A percentile compares a stretch with the other conserved stretches of the same genome.
Evolutionary conservation across 164 flowering plant genomes (phyloP).

Genomic region (Dillenia turbinata): DNA sequence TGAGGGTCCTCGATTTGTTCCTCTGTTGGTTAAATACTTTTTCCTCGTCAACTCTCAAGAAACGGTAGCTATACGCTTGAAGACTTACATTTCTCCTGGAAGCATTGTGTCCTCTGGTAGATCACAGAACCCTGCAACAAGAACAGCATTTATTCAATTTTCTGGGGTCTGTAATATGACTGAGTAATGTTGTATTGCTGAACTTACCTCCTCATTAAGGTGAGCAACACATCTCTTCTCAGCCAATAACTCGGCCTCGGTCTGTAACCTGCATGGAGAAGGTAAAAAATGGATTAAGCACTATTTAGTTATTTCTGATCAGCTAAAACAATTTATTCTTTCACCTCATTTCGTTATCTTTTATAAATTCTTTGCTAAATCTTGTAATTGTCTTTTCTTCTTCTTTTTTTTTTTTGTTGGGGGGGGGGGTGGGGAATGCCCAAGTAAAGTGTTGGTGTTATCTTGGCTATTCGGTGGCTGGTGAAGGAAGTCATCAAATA

Average conservation of each 20-base stretch:
- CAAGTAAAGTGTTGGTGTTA: slow-evolving; percentile 7
- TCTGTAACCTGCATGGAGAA: slow-evolving; percentile 35
- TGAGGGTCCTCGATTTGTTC: background rate
- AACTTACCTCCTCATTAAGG: slow-evolving; percentile 81
- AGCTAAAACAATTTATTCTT: too few relatives aligned
- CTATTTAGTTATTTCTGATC: too few relatives aligned
- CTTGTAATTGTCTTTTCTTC: too few relatives aligned
- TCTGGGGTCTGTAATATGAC: background rate
- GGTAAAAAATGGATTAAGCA: background rate
- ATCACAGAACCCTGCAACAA: slow-evolving; percentile 77
- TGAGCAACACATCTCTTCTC: slow-evolving; percentile 95
- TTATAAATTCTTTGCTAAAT: too few relatives aligned
- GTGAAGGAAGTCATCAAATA: slow-evolving; percentile 76
- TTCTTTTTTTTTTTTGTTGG: too few relatives aligned
- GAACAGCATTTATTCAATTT: background rate
- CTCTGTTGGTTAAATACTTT: background rate
- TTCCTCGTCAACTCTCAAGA: background rate
- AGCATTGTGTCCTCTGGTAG: slow-evolving; percentile 98
- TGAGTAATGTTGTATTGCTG: background rate
- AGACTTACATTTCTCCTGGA: slow-evolving; percentile 77
- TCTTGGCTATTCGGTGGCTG: slow-evolving; percentile 68
- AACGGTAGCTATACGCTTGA: background rate
- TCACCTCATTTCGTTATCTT: too few relatives aligned
- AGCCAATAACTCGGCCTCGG: slow-evolving; percentile 89
- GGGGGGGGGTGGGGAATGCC: too few relatives aligned